Conservation (phyloP, 2,329 filamentous ascomycete genomes). For the Exutisphaerella laricina region DNA sequence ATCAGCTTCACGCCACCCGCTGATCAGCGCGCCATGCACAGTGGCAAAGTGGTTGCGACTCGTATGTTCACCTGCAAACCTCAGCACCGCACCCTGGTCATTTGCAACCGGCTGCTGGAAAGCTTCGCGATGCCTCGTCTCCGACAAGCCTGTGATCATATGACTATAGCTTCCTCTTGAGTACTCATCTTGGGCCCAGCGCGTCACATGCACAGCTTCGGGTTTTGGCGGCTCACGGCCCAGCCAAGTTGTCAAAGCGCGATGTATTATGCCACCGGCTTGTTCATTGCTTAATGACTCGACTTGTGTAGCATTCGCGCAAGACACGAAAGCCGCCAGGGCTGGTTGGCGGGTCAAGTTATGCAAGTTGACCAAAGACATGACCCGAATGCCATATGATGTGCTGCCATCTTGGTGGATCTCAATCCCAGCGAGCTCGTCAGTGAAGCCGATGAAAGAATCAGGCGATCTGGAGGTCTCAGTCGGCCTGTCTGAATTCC, state of each 20-base stretch:
- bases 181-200: slow-evolving; percentile 20
- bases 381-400: slow-evolving; percentile 12
- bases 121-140: slow-evolving; percentile 17
- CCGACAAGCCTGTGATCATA: slow-evolving; percentile 21
- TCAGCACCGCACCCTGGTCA: slow-evolving; percentile 12
- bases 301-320: slow-evolving; percentile 20
- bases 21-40: slow-evolving; percentile 25
- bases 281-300: slow-evolving; percentile 19
- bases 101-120: slow-evolving; percentile 17
- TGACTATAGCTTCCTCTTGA: slow-evolving; percentile 25
- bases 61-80: slow-evolving; percentile 27
- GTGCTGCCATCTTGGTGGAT: slow-evolving; percentile 16
- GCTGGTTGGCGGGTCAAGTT: slow-evolving; percentile 20
- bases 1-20: slow-evolving; percentile 26
- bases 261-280: slow-evolving; percentile 19
- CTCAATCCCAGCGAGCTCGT: slow-evolving; percentile 19
- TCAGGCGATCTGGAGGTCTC: slow-evolving; percentile 11
- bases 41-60: slow-evolving; percentile 26
- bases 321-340: slow-evolving; percentile 22
- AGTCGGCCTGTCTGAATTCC: neutral
- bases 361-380: slow-evolving; percentile 22
- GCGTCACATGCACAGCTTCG: slow-evolving; percentile 21
- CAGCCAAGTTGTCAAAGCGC: slow-evolving; percentile 19
- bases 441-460: slow-evolving; percentile 20
- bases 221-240: slow-evolving; percentile 20